Base-by-base conservation (phyloP, 208 protist genomes). In the Acanthamoeba culbertsoni region DNA sequence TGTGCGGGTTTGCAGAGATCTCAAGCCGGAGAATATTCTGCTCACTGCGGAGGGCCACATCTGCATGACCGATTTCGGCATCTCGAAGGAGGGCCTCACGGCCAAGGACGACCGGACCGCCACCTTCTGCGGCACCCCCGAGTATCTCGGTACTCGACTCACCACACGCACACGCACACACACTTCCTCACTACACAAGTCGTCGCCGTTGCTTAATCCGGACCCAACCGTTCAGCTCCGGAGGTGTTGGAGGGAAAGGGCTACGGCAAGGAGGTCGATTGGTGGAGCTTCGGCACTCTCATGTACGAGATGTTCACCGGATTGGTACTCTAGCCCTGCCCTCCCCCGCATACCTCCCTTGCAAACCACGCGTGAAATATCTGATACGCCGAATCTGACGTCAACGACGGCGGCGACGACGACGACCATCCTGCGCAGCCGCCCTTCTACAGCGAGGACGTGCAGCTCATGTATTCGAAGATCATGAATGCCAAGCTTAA, bases 251-350 rank as follows among this genome's bases (percentile, higher is more conserved):
- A 94, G 73, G 92, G 92, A 26, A 51, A 93, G n/a, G 96, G 96
- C 57, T 96, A 98, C 57, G 96, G 96, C 18, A 95, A 93, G 42
- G 95, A 96, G 31, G 97, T 98, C 5, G 97, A 98, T 94, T 98
- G 97, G 97, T 98, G 97, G 97, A 93, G 84, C 33, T 93, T 98
- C 16, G 97, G 97, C 35, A 97, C 96, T 8, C 68, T 98, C 2
- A 48, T 98, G 26, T 98, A 95, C 94, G 97, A 98, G 92, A 98
- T 98, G 97, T 79, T 98, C 16, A 96, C 95, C 43, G 97, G 97
- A 42, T 53, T 96, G 57, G 91, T 93, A 86, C 40, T 35, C n/a
- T 23, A 35, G 16, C 6, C 18, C 59, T 79, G 68, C 31, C 16
- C 6, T 37, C 59, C n/a, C 28, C 8, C 16, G 31, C 37, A 7